These are phyloP conservation scores for Neonectria hederae DNA, from an alignment of 2,329 filamentous ascomycete species.

Conservation along the genomic window DNA sequence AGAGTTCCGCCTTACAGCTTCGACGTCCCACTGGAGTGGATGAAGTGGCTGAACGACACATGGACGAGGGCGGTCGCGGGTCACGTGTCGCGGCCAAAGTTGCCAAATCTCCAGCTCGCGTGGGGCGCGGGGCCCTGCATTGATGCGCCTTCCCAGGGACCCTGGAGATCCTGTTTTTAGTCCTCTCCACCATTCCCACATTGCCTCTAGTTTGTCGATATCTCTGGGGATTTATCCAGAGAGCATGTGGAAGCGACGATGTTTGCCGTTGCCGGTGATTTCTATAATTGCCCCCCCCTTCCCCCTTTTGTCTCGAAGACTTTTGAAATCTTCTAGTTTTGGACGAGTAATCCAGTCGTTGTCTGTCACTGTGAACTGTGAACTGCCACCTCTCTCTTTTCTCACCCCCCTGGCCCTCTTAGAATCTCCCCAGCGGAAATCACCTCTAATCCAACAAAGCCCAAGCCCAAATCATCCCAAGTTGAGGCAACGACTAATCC, in stretches of 20 bases:
- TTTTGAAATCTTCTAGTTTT: background rate
- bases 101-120: background rate
- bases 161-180: background rate
- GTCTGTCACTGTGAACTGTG: background rate
- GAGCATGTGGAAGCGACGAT: background rate
- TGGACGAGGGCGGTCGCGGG: background rate
- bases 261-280: background rate
- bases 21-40: background rate
- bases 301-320: background rate
- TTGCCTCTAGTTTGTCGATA: background rate
- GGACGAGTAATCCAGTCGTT: background rate
- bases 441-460: background rate
- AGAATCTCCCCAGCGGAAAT: background rate
- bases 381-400: background rate
- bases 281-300: background rate
- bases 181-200: background rate
- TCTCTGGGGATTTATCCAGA: background rate
- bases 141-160: background rate
- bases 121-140: background rate
- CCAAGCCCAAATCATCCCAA: background rate
- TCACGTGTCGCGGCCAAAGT: slow-evolving; percentile 7
- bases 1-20: background rate
- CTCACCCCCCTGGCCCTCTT: background rate
- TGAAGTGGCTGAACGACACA: background rate
- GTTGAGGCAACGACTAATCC: background rate